Evolutionary conservation across 2,329 filamentous ascomycete genomes (phyloP).

Genomic region (Colletotrichum liaoningense): DNA sequence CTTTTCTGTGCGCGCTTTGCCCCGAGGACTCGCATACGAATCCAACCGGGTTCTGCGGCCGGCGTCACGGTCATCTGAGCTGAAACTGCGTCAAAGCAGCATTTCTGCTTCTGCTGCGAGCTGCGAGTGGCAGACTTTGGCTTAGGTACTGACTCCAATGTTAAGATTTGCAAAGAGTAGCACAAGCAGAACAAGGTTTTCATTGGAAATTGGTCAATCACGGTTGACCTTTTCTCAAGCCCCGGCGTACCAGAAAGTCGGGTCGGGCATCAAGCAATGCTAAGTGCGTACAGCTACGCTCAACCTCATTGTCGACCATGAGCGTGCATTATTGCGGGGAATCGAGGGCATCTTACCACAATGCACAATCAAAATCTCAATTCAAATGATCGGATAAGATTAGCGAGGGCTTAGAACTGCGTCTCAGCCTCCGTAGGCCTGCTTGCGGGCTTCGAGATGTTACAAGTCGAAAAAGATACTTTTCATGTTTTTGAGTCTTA

Average conservation of each 20-base stretch:
- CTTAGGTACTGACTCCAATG: neutral
- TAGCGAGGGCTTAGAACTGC: neutral
- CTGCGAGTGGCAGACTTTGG: neutral
- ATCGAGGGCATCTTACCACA: neutral
- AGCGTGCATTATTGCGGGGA: neutral
- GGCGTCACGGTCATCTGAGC: neutral
- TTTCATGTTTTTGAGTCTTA: neutral
- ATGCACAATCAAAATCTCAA: neutral
- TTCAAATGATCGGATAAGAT: neutral
- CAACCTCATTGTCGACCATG: neutral
- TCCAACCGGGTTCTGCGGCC: neutral
- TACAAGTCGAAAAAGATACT: neutral
- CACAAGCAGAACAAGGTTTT: neutral
- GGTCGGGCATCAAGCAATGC: neutral
- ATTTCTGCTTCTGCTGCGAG: neutral
- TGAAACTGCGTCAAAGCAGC: conserved; percentile 17
- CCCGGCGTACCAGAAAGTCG: neutral
- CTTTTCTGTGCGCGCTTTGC: neutral
- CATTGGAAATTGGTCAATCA: neutral
- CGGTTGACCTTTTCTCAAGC: neutral
- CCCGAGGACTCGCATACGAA: neutral
- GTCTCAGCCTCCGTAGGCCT: neutral
- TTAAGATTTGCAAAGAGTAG: neutral
- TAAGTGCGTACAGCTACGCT: neutral
- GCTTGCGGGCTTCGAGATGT: neutral